Evolutionary conservation across 2,329 filamentous ascomycete genomes (phyloP).

Genomic region (Didymella exigua): DNA sequence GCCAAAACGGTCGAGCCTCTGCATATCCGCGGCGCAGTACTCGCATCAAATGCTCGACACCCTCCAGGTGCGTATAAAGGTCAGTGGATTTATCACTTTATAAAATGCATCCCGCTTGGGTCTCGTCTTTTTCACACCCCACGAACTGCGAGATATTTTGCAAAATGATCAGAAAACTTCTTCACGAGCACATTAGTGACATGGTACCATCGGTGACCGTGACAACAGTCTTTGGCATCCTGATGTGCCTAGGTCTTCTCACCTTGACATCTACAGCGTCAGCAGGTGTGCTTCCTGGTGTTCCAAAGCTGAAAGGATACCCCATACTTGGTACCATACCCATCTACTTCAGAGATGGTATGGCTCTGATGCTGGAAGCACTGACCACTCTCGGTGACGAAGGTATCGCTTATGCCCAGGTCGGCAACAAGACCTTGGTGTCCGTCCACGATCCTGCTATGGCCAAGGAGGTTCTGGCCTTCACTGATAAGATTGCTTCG

Average conservation of each 20-base stretch:
- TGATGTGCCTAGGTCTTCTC: neutral
- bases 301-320: slow-evolving; percentile 1
- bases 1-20: too few species aligned
- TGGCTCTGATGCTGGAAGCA: slow-evolving; percentile 4
- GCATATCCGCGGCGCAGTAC: too few species aligned
- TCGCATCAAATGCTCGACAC: too few species aligned
- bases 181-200: neutral
- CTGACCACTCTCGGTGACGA: slow-evolving; percentile 1
- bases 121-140: too few species aligned
- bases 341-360: slow-evolving; percentile 6
- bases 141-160: neutral
- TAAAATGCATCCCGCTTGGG: too few species aligned
- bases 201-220: neutral
- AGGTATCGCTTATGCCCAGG: slow-evolving; percentile 6
- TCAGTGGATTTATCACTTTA: too few species aligned
- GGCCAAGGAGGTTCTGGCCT: neutral
- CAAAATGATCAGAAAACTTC: neutral
- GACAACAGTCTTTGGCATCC: neutral
- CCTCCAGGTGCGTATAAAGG: too few species aligned
- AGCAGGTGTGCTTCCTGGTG: neutral
- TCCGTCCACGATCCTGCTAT: slow-evolving; percentile 10
- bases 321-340: slow-evolving; percentile 10
- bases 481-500: slow-evolving; percentile 8
- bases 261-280: neutral
- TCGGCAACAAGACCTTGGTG: slow-evolving; percentile 6